Evolutionary conservation across 177 flowering plant genomes (phyloP), one percentile per base, ranked within the genome.

Genomic region (Vitis hybrid): DNA sequence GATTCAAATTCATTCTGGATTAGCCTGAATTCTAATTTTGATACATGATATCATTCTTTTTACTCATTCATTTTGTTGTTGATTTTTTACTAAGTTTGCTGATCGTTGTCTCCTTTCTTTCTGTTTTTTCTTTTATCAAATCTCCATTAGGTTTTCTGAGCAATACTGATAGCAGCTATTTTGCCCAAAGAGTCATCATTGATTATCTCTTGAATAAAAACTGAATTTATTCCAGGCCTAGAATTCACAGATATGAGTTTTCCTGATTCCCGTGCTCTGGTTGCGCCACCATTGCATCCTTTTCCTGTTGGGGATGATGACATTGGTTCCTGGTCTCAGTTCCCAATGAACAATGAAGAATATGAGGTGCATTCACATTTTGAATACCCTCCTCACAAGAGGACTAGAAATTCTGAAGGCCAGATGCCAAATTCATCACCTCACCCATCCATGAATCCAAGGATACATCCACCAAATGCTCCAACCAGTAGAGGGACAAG

Each of bases 371-470:
- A 24, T 51, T 62, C 74, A 5, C 83, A 78, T 3, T 82, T 50
- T 65, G 85, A 85, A 6, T 69, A 64, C 6, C 70, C 75, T 30
- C 87, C 85, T 10, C 79, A 70, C 48, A 92, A 88, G 66, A 83
- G 84, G 59, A 77, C 83, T 4, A 85, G 86, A 63, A 82, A 57
- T 48, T 76, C 68, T 15, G 91, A 86, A 8, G 85, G 83, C 4
- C 77, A 61, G 52, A 73, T 67, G 9, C 68, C 80, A 7, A 77
- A 71, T 81, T 57, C 76, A 11, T 18, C 62, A n/a, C 66, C 81
- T 2, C 76, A 64, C 70, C 76, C 76, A 3, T 74, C 65, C 13
- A n/a, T 68, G 58, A 81, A 72, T 64, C 71, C 83, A 30, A 79
- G 75, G 62, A 71, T 69, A 62, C 69, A 70, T 3, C 80, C 79